A percentile compares a stretch with the other conserved stretches of the same genome.
These are phyloP conservation scores for Phytophthora colocasiae DNA, from an alignment of 352 stramenopile species.

Conservation along the genomic window DNA sequence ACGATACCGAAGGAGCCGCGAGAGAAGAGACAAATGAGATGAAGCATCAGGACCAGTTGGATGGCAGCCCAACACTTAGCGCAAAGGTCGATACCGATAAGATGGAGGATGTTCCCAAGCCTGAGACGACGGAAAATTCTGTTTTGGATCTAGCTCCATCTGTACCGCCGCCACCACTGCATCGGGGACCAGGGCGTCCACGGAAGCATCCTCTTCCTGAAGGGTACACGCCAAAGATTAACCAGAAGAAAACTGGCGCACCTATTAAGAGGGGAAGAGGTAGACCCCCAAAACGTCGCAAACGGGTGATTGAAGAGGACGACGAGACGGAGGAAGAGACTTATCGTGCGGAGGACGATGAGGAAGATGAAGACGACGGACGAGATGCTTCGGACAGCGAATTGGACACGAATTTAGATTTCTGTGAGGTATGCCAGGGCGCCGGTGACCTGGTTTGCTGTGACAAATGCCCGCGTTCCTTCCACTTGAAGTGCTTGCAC, in stretches of 20 bases:
- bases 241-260: constrained; percentile 8
- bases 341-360: constrained; percentile 28
- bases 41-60: neutral
- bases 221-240: constrained; percentile 13
- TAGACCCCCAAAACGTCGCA: constrained; percentile 26
- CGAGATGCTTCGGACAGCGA: constrained; percentile 59
- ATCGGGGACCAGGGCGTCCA: constrained; percentile 27
- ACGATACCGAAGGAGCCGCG: constrained; percentile 3
- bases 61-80: neutral
- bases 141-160: neutral
- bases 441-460: constrained; percentile 92
- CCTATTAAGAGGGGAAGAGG: constrained; percentile 29
- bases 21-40: constrained; percentile 11
- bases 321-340: constrained; percentile 29
- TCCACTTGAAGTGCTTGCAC: constrained; percentile 88
- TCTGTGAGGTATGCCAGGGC: constrained; percentile 83
- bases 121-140: constrained; percentile 10
- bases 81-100: constrained; percentile 1
- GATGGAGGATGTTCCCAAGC: constrained; percentile 3
- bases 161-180: neutral
- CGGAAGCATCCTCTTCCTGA: constrained; percentile 14
- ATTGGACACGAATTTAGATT: constrained; percentile 84
- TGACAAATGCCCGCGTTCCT: constrained; percentile 92
- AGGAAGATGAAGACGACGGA: constrained; percentile 22
- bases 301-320: constrained; percentile 23